phyloP scores from a whole-genome alignment of 371 early-diverging fungal genomes.

The Batrachochytrium dendrobatidis region DNA sequence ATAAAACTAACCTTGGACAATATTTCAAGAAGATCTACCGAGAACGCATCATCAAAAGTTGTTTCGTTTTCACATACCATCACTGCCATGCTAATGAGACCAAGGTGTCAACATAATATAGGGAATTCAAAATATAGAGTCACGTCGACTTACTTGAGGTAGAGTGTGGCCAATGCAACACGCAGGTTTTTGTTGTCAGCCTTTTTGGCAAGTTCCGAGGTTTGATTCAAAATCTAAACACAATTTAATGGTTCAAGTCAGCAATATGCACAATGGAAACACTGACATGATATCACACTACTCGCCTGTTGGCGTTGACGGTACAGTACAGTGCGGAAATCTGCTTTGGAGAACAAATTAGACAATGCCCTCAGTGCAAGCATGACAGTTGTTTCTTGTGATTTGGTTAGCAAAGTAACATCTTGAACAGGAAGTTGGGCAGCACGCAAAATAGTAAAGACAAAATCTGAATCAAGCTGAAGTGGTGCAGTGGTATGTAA shows the following conservation, averaged over 20 bases:
- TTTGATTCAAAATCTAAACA: neutral
- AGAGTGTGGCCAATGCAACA: conserved; percentile 32
- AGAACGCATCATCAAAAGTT: conserved; percentile 34
- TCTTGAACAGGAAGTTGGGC: conserved; percentile 11
- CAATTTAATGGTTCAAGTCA: conserved; percentile 7
- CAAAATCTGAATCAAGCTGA: conserved; percentile 23
- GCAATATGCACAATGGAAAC: conserved; percentile 8
- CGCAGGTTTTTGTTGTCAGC: conserved; percentile 32
- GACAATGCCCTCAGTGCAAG: conserved; percentile 54
- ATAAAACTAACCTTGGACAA: conserved; percentile 30
- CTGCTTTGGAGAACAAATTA: conserved; percentile 48
- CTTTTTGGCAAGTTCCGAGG: neutral
- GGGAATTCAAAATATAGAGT: neutral
- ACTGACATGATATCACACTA: neutral
- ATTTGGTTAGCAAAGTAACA: conserved; percentile 19
- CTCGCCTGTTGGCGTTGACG: neutral
- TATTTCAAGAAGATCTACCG: conserved; percentile 38
- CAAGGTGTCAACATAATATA: neutral
- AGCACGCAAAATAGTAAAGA: conserved; percentile 27
- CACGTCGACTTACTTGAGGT: conserved; percentile 28
- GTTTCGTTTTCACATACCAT: conserved; percentile 22
- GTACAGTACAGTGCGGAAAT: conserved; percentile 17
- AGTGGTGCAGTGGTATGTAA: conserved; percentile 31
- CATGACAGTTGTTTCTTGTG: conserved; percentile 58
- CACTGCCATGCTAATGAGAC: conserved; percentile 26